phyloP scores from a whole-genome alignment of 805 yeast species.

The Saccharomyces paradoxus region DNA sequence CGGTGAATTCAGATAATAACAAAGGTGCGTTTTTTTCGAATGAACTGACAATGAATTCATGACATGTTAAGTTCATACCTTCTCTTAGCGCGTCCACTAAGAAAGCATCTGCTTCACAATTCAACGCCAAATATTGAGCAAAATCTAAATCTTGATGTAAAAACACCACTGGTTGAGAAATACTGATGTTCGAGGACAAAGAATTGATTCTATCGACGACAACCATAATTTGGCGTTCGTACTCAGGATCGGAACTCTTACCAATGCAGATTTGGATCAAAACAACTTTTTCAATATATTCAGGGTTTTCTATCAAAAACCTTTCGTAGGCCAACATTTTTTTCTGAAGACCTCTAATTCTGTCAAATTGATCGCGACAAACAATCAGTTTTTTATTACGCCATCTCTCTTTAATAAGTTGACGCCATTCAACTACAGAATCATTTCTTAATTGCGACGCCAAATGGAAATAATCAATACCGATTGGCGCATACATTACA shows the following conservation, averaged over 20 bases:
- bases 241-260: constrained; percentile 47
- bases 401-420: constrained; percentile 75
- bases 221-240: constrained; percentile 64
- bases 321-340: constrained; percentile 81
- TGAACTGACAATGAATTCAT: constrained; percentile 80
- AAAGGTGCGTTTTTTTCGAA: constrained; percentile 67
- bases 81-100: constrained; percentile 88
- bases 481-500: constrained; percentile 61
- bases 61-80: constrained; percentile 95
- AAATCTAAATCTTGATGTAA: constrained; percentile 84
- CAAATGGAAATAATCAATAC: constrained; percentile 63
- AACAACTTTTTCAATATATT: constrained; percentile 58
- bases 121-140: constrained; percentile 79
- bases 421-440: constrained; percentile 56
- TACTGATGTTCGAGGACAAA: constrained; percentile 60
- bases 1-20: constrained; percentile 86
- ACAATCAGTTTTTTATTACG: constrained; percentile 58
- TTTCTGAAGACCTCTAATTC: constrained; percentile 79
- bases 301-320: constrained; percentile 66
- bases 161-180: constrained; percentile 75
- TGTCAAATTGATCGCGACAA: constrained; percentile 81
- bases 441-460: constrained; percentile 38
- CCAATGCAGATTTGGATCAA: constrained; percentile 76
- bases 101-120: constrained; percentile 79
- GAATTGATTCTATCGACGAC: constrained; percentile 84